Conservation (phyloP, 257 asterid genomes). For the Primulina tabacum region DNA sequence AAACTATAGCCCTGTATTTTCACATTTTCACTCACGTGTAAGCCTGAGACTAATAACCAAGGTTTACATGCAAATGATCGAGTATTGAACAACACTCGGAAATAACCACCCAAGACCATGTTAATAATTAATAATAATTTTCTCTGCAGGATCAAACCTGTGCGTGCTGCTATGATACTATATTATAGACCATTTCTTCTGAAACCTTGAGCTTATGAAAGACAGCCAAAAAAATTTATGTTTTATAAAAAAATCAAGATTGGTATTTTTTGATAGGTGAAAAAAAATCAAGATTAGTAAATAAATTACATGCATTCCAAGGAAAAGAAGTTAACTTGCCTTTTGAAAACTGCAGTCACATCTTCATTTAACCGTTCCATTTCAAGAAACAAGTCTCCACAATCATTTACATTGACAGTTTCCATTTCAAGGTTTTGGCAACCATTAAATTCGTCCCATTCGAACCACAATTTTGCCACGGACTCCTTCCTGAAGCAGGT, state of each 20-base stretch:
- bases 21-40: neutral
- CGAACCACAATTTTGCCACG: conserved; percentile 94
- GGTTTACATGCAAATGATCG: neutral
- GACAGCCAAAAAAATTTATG: neutral
- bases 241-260: too few relatives aligned
- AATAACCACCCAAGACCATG: neutral
- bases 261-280: too few relatives aligned
- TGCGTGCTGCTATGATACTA: neutral
- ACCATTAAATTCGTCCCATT: conserved; percentile 75
- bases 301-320: neutral
- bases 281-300: too few relatives aligned
- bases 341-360: conserved; percentile 45
- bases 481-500: conserved; percentile 91
- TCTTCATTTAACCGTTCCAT: conserved; percentile 60
- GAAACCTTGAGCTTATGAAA: neutral
- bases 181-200: neutral
- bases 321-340: conserved; percentile 33
- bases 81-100: neutral
- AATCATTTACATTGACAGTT: conserved; percentile 43
- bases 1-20: neutral
- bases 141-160: neutral
- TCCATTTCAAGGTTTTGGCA: conserved; percentile 64
- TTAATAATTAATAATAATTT: too few relatives aligned
- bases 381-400: conserved; percentile 73
- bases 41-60: neutral